Conservation (phyloP, 2,329 filamentous ascomycete species). For the Paecilomyces niveus region DNA sequence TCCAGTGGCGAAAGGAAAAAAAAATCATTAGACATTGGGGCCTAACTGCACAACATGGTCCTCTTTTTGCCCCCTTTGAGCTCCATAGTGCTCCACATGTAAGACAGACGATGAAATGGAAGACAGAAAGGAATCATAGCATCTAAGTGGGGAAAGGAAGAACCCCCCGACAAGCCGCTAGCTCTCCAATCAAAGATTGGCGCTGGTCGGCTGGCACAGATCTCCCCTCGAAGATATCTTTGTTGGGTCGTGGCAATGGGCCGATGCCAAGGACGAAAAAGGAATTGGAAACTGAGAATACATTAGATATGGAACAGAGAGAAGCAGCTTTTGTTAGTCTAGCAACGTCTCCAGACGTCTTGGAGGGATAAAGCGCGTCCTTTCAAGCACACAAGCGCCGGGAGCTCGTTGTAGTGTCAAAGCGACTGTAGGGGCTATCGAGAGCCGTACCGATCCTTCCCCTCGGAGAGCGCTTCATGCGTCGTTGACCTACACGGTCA, state of each 20-base stretch:
- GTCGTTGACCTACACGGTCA: slow-evolving; percentile 19
- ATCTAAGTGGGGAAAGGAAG: background rate
- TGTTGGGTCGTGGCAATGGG: background rate
- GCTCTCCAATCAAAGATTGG: too few species aligned
- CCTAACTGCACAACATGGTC: background rate
- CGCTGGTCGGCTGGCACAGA: background rate
- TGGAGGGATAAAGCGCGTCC: background rate
- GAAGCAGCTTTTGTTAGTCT: background rate
- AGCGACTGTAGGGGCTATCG: slow-evolving; percentile 23
- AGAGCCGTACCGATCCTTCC: slow-evolving; percentile 19
- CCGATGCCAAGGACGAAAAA: background rate
- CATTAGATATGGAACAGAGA: background rate
- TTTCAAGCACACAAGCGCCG: slow-evolving; percentile 28
- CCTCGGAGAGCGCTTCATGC: slow-evolving; percentile 21
- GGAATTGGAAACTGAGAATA: background rate
- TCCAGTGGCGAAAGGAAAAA: background rate
- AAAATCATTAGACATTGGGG: background rate
- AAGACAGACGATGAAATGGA: background rate
- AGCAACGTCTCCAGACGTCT: background rate
- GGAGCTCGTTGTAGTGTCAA: slow-evolving; percentile 24
- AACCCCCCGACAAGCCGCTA: background rate
- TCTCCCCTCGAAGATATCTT: background rate
- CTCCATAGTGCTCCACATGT: background rate
- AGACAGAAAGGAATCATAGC: background rate
- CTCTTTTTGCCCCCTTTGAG: background rate